Conservation (phyloP, 768 basidiomycete species). For the Leccinum aurantiacum region DNA sequence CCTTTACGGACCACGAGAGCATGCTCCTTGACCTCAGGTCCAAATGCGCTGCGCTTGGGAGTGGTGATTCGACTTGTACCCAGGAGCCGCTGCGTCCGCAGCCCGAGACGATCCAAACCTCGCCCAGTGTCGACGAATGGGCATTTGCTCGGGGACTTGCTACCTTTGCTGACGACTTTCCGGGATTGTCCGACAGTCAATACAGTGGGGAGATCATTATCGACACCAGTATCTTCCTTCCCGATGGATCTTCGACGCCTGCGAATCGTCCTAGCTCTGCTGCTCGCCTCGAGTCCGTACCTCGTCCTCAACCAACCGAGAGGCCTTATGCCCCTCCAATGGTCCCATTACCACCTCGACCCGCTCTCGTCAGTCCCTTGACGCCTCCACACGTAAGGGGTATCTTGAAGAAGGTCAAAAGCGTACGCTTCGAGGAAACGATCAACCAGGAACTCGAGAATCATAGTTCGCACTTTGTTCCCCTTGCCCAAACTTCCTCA, state of each 20-base stretch:
- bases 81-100: slow-evolving; percentile 2
- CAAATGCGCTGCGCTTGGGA: slow-evolving; percentile 31
- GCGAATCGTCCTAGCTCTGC: background rate
- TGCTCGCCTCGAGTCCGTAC: background rate
- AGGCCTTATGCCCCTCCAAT: slow-evolving; percentile 18
- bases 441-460: slow-evolving; percentile 5
- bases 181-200: slow-evolving; percentile 5
- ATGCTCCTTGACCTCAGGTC: slow-evolving; percentile 39
- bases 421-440: slow-evolving; percentile 38
- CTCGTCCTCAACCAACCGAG: slow-evolving; percentile 10
- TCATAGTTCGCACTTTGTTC: background rate
- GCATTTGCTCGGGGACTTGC: slow-evolving; percentile 34
- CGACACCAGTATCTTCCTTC: slow-evolving; percentile 14
- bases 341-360: slow-evolving; percentile 21
- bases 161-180: slow-evolving; percentile 23
- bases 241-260: slow-evolving; percentile 14
- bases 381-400: slow-evolving; percentile 35
- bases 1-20: slow-evolving; percentile 32
- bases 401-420: slow-evolving; percentile 42
- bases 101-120: background rate
- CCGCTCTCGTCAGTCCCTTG: slow-evolving; percentile 25
- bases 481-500: background rate
- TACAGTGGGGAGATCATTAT: slow-evolving; percentile 2
- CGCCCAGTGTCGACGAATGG: slow-evolving; percentile 37
- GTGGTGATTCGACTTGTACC: slow-evolving; percentile 13